Evolutionary conservation across 2,329 filamentous ascomycete species (phyloP).

Genomic region (Ophiognomonia clavigignenti-juglandacearum): DNA sequence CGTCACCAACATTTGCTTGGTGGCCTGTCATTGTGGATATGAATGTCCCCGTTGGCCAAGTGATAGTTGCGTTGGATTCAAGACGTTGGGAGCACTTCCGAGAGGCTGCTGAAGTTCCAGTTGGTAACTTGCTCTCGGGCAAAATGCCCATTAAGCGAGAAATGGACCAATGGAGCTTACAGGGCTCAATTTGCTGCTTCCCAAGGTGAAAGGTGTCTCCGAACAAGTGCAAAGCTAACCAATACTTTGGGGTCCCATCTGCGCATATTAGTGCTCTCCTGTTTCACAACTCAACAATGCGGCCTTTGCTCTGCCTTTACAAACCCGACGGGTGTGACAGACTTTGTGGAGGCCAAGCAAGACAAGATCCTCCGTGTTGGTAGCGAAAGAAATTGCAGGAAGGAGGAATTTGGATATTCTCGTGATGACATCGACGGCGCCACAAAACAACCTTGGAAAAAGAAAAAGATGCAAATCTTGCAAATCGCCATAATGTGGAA

Average conservation of each 20-base stretch:
- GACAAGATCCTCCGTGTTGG: not conserved
- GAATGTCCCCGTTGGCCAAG: no score
- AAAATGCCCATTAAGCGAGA: conserved; percentile 5
- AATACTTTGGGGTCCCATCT: not conserved
- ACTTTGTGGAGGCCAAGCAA: not conserved
- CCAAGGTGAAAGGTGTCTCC: not conserved
- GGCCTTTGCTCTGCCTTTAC: not conserved
- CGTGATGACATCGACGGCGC: not conserved
- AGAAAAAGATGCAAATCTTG: not conserved
- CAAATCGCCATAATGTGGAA: not conserved
- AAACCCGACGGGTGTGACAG: not conserved
- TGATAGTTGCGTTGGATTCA: no score
- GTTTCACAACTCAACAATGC: conserved; percentile 7
- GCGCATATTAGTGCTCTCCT: conserved; percentile 6
- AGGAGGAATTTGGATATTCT: not conserved
- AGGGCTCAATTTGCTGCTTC: conserved; percentile 2
- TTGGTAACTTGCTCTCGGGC: no score
- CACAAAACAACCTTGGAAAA: not conserved
- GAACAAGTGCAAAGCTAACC: not conserved
- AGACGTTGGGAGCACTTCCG: conserved; percentile 14
- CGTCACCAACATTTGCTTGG: no score
- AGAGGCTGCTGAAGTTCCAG: conserved; percentile 4
- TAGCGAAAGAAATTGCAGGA: not conserved
- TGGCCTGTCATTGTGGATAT: no score
- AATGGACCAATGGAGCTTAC: not conserved